Percentiles rank a stretch among this genome's conserved stretches.
Evolutionary conservation across 305 asterid genomes (phyloP).

Genomic region (Nicotiana rustica): DNA sequence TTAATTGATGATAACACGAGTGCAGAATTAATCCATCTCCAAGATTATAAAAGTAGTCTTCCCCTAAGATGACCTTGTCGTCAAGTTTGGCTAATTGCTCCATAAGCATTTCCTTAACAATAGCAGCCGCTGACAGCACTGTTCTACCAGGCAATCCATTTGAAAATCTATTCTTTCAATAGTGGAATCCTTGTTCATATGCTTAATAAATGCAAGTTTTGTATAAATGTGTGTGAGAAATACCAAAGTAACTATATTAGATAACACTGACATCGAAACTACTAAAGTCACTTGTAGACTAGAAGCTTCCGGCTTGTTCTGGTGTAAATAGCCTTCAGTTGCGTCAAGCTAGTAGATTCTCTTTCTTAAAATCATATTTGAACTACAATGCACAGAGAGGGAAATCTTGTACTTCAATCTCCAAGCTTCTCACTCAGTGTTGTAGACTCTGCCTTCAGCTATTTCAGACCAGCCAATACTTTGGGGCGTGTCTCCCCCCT

Average conservation of each 20-base stretch:
- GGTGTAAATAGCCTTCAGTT: conserved; percentile 2
- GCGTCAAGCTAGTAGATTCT: neutral
- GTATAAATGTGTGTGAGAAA: neutral
- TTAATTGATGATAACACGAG: neutral
- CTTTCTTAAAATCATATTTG: neutral
- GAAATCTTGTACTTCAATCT: neutral
- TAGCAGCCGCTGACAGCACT: conserved; percentile 18
- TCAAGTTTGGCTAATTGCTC: neutral
- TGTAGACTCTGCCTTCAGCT: conserved; percentile 18
- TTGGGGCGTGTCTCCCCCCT: neutral
- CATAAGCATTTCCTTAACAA: neutral
- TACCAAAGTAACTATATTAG: neutral
- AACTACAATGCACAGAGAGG: neutral
- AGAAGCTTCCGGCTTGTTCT: conserved; percentile 1
- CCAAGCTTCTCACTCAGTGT: conserved; percentile 29
- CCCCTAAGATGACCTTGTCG: neutral
- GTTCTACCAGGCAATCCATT: neutral
- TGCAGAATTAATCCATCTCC: neutral
- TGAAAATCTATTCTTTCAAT: neutral
- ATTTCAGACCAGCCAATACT: neutral
- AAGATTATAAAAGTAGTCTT: conserved; percentile 1
- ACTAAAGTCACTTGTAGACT: neutral
- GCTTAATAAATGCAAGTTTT: conserved; percentile 20
- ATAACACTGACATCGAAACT: conserved; percentile 4
- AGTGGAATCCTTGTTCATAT: conserved; percentile 22